Evolutionary conservation across 345 rosid genomes (phyloP).

Genomic region (Aegle marmelos): DNA sequence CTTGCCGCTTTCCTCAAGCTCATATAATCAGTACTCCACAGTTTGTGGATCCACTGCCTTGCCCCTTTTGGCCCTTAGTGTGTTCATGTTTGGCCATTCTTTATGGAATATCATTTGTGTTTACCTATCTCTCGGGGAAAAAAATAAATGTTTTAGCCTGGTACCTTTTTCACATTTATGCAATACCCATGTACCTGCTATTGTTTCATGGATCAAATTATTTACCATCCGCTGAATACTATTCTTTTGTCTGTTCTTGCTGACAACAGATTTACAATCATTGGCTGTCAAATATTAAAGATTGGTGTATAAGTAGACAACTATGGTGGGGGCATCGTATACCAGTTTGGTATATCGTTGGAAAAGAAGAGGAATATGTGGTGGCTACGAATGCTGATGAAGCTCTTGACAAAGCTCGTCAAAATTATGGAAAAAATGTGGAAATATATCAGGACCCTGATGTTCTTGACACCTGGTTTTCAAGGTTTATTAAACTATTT

Average conservation of each 20-base stretch:
- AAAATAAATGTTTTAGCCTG: background rate
- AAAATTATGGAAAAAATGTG: slow-evolving; percentile 74
- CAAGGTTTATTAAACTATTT: slow-evolving; percentile 57
- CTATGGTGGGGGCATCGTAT: slow-evolving; percentile 99
- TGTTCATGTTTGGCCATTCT: background rate
- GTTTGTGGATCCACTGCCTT: background rate
- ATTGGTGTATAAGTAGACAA: slow-evolving; percentile 99
- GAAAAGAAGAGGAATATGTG: slow-evolving; percentile 84
- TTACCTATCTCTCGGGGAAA: background rate
- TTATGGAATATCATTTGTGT: background rate
- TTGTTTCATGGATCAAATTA: background rate
- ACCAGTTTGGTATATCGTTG: slow-evolving; percentile 96
- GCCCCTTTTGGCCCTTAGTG: background rate
- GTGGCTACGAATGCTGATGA: slow-evolving; percentile 77
- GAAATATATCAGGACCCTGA: slow-evolving; percentile 95
- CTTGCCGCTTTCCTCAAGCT: background rate
- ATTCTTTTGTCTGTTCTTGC: slow-evolving; percentile 9
- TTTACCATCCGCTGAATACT: background rate
- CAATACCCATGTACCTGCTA: background rate
- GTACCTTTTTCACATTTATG: background rate
- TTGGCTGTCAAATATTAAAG: slow-evolving; percentile 96
- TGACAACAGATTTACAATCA: slow-evolving; percentile 77
- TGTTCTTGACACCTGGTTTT: slow-evolving; percentile 99
- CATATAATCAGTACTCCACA: background rate
- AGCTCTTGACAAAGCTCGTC: slow-evolving; percentile 73